Evolutionary conservation across 306 rosid genomes (phyloP).

Genomic region (Senna tora): DNA sequence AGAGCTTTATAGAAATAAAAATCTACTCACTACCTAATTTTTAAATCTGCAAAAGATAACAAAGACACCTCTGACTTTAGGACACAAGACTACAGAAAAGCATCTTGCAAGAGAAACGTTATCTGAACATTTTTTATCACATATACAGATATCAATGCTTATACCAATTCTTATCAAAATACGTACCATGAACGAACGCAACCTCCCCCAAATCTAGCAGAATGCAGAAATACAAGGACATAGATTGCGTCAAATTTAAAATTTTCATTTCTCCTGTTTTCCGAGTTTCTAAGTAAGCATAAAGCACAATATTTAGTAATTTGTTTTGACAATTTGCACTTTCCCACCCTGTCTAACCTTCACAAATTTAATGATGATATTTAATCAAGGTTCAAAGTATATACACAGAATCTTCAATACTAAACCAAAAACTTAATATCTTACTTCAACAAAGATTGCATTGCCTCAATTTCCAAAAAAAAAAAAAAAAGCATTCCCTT

Average conservation of each 20-base stretch:
- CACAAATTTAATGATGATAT: slow-evolving; percentile 18
- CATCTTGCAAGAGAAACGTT: background rate
- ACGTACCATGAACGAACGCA: background rate
- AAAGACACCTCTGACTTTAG: background rate
- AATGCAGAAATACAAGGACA: background rate
- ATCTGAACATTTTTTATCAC: background rate
- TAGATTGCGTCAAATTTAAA: background rate
- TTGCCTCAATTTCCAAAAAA: background rate
- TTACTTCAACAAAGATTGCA: slow-evolving; percentile 19
- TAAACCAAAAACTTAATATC: slow-evolving; percentile 28
- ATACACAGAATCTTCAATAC: background rate
- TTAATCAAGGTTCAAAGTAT: background rate
- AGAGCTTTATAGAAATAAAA: slow-evolving; percentile 3
- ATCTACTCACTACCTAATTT: slow-evolving; percentile 25
- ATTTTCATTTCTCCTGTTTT: background rate
- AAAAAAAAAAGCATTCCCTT: slow-evolving; percentile 6
- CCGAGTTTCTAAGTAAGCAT: background rate
- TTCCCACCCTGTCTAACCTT: background rate
- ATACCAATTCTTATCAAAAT: slow-evolving; percentile 1
- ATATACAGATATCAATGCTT: background rate
- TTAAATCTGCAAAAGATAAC: slow-evolving; percentile 20
- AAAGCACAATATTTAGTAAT: slow-evolving; percentile 2
- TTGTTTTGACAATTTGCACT: slow-evolving; percentile 19
- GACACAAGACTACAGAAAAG: background rate
- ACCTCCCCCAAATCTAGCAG: background rate